phyloP scores from a whole-genome alignment of 2,329 filamentous ascomycete species.

The Colletotrichum sp. region DNA sequence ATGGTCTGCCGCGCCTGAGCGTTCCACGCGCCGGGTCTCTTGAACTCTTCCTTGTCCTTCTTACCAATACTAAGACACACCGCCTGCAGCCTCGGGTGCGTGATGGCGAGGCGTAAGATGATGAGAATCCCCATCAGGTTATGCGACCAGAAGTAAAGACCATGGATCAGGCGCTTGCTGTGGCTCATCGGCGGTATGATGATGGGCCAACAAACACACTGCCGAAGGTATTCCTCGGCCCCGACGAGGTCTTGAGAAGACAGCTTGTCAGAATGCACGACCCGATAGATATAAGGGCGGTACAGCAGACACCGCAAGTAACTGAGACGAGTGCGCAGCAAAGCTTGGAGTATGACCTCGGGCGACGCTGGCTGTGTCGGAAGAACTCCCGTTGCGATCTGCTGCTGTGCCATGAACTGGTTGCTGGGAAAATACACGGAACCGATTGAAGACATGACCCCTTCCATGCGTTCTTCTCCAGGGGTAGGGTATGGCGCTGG shows the following conservation, averaged over 20 bases:
- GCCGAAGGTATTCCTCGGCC: constrained; percentile 61
- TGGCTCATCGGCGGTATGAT: constrained; percentile 60
- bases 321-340: constrained; percentile 64
- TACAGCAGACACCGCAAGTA: constrained; percentile 64
- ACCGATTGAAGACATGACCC: background rate
- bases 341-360: constrained; percentile 52
- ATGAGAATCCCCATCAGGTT: constrained; percentile 65
- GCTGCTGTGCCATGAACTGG: background rate
- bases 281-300: constrained; percentile 65
- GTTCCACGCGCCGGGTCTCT: constrained; percentile 51
- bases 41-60: background rate
- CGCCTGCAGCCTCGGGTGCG: constrained; percentile 51
- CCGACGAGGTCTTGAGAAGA: constrained; percentile 50
- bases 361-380: background rate
- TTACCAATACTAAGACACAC: constrained; percentile 47
- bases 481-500: background rate
- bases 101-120: constrained; percentile 58
- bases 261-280: constrained; percentile 57
- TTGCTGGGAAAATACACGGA: background rate
- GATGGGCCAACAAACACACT: constrained; percentile 65
- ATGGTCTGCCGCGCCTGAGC: constrained; percentile 48
- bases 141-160: constrained; percentile 67
- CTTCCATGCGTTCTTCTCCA: background rate
- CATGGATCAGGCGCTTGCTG: constrained; percentile 64
- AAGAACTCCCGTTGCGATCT: background rate